Base-by-base conservation (phyloP, 371 early-diverging fungal species). In the Saksenaea oblongispora region DNA sequence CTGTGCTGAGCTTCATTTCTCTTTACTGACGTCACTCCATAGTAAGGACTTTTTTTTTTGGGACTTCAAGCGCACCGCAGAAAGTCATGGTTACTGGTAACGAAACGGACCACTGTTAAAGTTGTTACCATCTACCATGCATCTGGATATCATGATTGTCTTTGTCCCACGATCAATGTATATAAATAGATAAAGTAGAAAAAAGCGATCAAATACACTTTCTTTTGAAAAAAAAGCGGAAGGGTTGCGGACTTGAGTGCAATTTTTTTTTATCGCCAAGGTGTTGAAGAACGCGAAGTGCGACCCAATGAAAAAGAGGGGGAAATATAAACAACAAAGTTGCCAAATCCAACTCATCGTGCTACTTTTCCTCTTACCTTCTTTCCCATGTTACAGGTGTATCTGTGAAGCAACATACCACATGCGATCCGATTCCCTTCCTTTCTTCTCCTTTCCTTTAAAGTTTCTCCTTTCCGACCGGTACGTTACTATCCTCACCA, bases 401-500 rank as follows among this genome's bases (percentile, higher is more conserved):
- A 47, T 47, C 51, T 47, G 51, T 47, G 51, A 47, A 47, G 51
- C 51, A 47, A 47, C 51, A 47, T 47, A 47, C 51, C 51, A 47
- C 51, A 47, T 47, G 51, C 51, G 51, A 47, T 22, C 24, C 10
- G 22, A 22, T 47, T 14, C 39, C 54, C 34, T 35, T 27, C 34
- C 14, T 37, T 22, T 28, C 37, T 28, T 57, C 56, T 14, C 28
- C 34, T 39, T 54, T 34, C 58, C 37, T 34, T 53, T 34, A 47
- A 18, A 31, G 51, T 34, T 58, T 35, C 24, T 31, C 51, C 58
- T 41, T 37, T 36, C 53, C 7, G 5, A 34, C 53, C 28, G 8
- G 44, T 60, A 47, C 34, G 37, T 42, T 55, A 60, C 55, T 34
- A 47, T 59, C 56, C 44, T 34, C 59, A 31, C 51, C 51, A 22